Evolutionary conservation across 2,329 filamentous ascomycete species (phyloP), one percentile per base, ranked within the genome.

Genomic region (Trichoderma pleuroti): DNA sequence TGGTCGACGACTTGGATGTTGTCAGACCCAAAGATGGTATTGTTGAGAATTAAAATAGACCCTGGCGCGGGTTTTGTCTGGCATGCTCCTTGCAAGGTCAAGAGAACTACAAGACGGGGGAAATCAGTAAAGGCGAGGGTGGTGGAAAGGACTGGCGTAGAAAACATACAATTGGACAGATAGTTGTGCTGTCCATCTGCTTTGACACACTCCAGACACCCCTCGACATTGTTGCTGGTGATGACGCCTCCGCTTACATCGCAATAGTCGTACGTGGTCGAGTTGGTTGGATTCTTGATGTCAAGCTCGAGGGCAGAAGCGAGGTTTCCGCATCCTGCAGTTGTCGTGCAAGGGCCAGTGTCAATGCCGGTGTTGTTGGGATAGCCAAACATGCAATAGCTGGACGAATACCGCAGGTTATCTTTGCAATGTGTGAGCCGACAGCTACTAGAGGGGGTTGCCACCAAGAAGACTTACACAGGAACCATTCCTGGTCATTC

Each of bases 401-500:
- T 81, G 57, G 87, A 81, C 14, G 83, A 80, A 75, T 86, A 88
- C 72, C 86, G 81, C 56, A 87, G 75, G 73, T 88, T 88, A 73
- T 88, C 86, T 88, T 18, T 68, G 32, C 36, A 16, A 30, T 16
- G 18, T 18, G 26, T 46, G 21, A 59, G 54, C 46, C 8, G 16
- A 14, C 46, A n/a, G 26, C 24, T 16, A 28, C 16, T 36, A 28
- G 14, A 26, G 8, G 36, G 14, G 32, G 21, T 34, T 30, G 18
- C 18, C 16, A n/a, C 5, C 9, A 30, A 10, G 14, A 39, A 16
- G n/a, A 79, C 86, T 79, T 81, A 88, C 86, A 87, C 56, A 88
- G 74, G 72, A 88, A 88, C 86, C 86, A 88, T 61, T 81, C 80
- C 72, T 86, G 85, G 72, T 88, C 86, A 68, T 78, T 87, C 77